Evolutionary conservation across 352 stramenopile species (phyloP).

Genomic region (Phytophthora cactorum): DNA sequence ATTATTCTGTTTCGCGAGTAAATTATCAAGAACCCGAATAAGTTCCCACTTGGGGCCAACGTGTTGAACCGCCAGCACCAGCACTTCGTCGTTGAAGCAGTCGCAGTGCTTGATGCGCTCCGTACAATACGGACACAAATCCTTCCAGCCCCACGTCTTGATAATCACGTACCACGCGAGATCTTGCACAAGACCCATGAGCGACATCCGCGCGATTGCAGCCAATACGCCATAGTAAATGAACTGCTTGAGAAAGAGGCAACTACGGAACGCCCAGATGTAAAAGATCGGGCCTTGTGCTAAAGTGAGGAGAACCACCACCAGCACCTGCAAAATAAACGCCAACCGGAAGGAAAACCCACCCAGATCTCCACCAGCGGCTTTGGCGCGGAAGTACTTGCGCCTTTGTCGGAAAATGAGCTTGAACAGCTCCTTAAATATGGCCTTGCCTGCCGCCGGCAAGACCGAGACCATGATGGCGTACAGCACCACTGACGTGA

Average conservation of each 20-base stretch:
- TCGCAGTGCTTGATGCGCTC: slow-evolving; percentile 71
- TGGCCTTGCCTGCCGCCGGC: slow-evolving; percentile 62
- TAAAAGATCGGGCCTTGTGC: slow-evolving; percentile 68
- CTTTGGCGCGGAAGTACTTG: slow-evolving; percentile 69
- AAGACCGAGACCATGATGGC: slow-evolving; percentile 57
- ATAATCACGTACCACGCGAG: slow-evolving; percentile 66
- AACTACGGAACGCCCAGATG: slow-evolving; percentile 70
- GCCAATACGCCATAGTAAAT: slow-evolving; percentile 67
- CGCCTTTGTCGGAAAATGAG: slow-evolving; percentile 75
- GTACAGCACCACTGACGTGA: slow-evolving; percentile 56
- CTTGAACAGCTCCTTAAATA: slow-evolving; percentile 86
- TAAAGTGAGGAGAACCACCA: slow-evolving; percentile 58
- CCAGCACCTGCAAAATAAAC: slow-evolving; percentile 60
- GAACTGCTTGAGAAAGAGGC: slow-evolving; percentile 64
- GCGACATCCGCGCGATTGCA: slow-evolving; percentile 58
- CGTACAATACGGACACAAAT: slow-evolving; percentile 73
- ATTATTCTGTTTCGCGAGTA: slow-evolving; percentile 48
- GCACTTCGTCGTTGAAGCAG: slow-evolving; percentile 75
- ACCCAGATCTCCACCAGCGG: slow-evolving; percentile 43
- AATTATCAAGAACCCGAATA: slow-evolving; percentile 57
- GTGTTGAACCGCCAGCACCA: slow-evolving; percentile 61
- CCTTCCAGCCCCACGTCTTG: slow-evolving; percentile 63
- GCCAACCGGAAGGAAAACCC: slow-evolving; percentile 64
- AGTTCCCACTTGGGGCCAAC: slow-evolving; percentile 72
- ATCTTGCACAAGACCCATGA: slow-evolving; percentile 58